phyloP scores from a whole-genome alignment of 495 filamentous ascomycete species.

The Copromyces sp. region DNA sequence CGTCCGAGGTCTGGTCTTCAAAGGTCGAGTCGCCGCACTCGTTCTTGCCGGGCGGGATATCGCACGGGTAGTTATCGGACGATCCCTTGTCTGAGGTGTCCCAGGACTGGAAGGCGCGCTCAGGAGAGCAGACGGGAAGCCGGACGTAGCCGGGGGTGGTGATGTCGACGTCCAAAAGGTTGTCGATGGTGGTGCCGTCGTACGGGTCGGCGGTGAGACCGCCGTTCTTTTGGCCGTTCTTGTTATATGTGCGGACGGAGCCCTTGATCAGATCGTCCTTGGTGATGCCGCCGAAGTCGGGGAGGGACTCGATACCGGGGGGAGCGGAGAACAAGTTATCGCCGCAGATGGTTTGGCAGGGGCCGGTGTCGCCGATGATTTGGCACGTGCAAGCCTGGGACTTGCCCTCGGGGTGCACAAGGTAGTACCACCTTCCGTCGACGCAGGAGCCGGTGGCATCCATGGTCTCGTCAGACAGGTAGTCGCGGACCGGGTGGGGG shows the following conservation, averaged over 20 bases:
- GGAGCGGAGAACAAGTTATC: conserved; percentile 13
- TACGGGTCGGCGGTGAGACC: conserved; percentile 10
- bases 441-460: conserved; percentile 14
- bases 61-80: background rate
- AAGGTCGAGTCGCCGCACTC: background rate
- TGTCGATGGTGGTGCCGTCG: conserved; percentile 8
- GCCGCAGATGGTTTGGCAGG: conserved; percentile 2
- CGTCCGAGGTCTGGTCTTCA: background rate
- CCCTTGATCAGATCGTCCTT: conserved; percentile 18
- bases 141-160: conserved; percentile 22
- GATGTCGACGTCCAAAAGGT: conserved; percentile 16
- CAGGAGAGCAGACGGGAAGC: conserved; percentile 24
- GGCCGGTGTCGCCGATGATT: background rate
- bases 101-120: conserved; percentile 15
- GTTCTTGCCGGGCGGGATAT: background rate
- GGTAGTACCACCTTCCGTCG: conserved; percentile 21
- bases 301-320: conserved; percentile 15
- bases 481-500: conserved; percentile 12
- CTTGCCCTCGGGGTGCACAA: conserved; percentile 15
- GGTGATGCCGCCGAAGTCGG: conserved; percentile 15
- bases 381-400: background rate
- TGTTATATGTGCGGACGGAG: conserved; percentile 19
- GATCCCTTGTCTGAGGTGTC: background rate
- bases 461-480: conserved; percentile 12
- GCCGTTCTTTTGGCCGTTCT: conserved; percentile 24